These are phyloP conservation scores for Blastocystis hominis DNA, from an alignment of 352 stramenopile genomes.

Conservation along the genomic window DNA sequence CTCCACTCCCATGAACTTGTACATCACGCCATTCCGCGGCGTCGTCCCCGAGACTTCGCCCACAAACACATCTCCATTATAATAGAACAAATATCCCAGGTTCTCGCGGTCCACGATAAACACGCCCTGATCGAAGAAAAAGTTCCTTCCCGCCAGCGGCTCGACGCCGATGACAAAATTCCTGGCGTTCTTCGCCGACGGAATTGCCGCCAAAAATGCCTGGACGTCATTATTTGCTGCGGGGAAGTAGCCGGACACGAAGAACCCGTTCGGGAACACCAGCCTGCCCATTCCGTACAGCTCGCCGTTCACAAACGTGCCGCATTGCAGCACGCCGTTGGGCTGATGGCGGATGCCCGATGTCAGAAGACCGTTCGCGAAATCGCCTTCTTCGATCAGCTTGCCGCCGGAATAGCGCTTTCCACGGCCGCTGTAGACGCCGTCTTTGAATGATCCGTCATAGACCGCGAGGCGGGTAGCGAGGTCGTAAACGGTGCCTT, in stretches of 20 bases:
- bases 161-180: background rate
- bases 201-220: background rate
- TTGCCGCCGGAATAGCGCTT: background rate
- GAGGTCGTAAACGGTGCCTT: background rate
- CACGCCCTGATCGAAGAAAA: background rate
- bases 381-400: constrained; percentile 22
- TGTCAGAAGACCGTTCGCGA: background rate
- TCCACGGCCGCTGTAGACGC: background rate
- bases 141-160: background rate
- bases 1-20: background rate
- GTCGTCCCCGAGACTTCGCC: background rate
- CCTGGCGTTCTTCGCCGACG: background rate
- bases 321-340: background rate
- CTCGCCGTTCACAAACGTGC: background rate
- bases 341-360: constrained; percentile 1
- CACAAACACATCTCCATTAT: constrained; percentile 37
- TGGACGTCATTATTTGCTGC: background rate
- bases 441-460: background rate
- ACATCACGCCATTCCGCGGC: background rate
- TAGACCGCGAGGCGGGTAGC: background rate
- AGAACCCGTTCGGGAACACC: constrained; percentile 40
- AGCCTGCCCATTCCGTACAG: background rate
- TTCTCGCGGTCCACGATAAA: background rate
- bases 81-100: background rate
- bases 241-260: background rate